Percentiles rank a stretch among this genome's conserved stretches.
These are phyloP conservation scores for Xylaria palmicola DNA, from an alignment of 495 filamentous ascomycete species.

Conservation along the genomic window DNA sequence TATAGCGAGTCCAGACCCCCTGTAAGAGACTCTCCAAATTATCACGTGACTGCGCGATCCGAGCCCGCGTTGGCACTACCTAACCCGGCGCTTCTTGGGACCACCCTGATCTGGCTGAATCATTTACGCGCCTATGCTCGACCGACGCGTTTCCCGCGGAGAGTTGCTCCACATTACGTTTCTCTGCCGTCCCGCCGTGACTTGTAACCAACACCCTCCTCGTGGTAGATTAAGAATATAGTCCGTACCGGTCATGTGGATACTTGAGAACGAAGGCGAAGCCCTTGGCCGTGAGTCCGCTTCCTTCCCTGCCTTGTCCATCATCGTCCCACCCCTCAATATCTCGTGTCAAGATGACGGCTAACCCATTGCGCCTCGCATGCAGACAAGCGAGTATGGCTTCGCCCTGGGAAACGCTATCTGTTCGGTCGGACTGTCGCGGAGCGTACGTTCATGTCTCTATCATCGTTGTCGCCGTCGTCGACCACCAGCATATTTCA, in stretches of 20 bases:
- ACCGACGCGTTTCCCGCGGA: background rate
- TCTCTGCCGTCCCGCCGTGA: background rate
- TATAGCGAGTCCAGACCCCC: no score
- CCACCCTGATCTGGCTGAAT: background rate
- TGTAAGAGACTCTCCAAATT: no score
- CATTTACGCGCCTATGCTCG: slow-evolving; percentile 1
- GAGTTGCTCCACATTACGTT: background rate
- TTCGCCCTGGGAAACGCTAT: slow-evolving; percentile 78
- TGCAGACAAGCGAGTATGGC: slow-evolving; percentile 72
- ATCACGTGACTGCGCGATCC: slow-evolving; percentile 9
- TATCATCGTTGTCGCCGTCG: no score
- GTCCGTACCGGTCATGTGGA: slow-evolving; percentile 50
- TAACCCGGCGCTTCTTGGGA: background rate
- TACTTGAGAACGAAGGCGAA: slow-evolving; percentile 57
- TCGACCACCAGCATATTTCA: background rate
- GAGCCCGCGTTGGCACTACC: background rate
- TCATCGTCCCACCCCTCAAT: background rate
- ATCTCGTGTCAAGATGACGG: background rate
- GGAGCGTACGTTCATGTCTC: slow-evolving; percentile 41
- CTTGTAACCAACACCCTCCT: background rate
- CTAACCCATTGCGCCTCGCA: background rate
- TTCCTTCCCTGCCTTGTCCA: background rate
- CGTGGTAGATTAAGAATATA: background rate
- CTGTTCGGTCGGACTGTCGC: slow-evolving; percentile 67
- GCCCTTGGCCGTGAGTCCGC: slow-evolving; percentile 45